phyloP scores from a whole-genome alignment of 345 rosid species.

The Gossypium arboreum region DNA sequence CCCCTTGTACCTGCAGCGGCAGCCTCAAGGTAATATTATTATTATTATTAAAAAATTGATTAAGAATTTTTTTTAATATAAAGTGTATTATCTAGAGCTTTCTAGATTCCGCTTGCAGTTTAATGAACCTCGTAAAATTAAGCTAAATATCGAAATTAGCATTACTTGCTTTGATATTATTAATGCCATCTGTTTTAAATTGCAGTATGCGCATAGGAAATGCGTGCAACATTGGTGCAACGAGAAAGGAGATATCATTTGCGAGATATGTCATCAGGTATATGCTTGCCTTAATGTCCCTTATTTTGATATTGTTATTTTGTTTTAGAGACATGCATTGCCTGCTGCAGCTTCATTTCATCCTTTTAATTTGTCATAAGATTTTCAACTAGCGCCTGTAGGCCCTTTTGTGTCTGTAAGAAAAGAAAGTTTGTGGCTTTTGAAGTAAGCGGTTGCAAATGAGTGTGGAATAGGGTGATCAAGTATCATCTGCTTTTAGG shows the following conservation, averaged over 20 bases:
- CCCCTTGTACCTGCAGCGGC: slow-evolving; percentile 88
- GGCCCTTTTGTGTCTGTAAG: neutral
- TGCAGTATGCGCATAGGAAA: slow-evolving; percentile 84
- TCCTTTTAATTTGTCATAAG: slow-evolving; percentile 7
- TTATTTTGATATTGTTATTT: neutral
- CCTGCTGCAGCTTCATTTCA: neutral
- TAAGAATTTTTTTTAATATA: neutral
- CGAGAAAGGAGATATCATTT: slow-evolving; percentile 82
- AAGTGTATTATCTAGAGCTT: neutral
- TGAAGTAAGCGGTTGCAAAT: neutral
- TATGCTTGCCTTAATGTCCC: neutral
- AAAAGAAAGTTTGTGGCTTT: slow-evolving; percentile 4
- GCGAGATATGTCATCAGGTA: slow-evolving; percentile 98
- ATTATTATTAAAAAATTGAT: neutral
- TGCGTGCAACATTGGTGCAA: slow-evolving; percentile 98
- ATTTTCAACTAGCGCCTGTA: neutral
- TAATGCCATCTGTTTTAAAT: slow-evolving; percentile 1
- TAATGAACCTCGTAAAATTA: neutral
- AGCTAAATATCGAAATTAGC: neutral
- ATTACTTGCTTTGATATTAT: neutral
- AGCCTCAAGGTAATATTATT: slow-evolving; percentile 63
- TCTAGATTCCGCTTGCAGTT: neutral
- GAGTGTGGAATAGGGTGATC: neutral
- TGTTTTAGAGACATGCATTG: neutral
- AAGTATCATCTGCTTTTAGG: slow-evolving; percentile 1